Conservation (phyloP, 2,329 filamentous ascomycete species). For the Phoma sp. region DNA sequence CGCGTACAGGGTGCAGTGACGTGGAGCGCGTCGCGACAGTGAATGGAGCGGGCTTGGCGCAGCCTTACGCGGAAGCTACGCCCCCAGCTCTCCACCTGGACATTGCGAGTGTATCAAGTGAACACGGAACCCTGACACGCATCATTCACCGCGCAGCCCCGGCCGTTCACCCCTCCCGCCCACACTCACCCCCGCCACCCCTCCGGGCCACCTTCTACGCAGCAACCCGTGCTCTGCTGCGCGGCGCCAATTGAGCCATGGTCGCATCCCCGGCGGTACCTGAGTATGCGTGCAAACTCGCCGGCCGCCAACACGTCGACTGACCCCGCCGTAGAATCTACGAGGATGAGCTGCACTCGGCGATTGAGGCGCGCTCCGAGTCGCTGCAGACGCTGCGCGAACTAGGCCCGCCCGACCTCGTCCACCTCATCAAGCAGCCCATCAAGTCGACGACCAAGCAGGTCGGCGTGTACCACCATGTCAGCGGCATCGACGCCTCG, state of each 20-base stretch:
- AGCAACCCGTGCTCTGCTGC: slow-evolving; percentile 13
- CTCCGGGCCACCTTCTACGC: slow-evolving; percentile 8
- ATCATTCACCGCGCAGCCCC: slow-evolving; percentile 15
- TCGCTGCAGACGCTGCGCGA: slow-evolving; percentile 85
- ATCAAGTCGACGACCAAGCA: slow-evolving; percentile 65
- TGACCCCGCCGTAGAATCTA: slow-evolving; percentile 71
- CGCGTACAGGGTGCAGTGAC: slow-evolving; percentile 5
- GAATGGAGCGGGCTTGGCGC: slow-evolving; percentile 20
- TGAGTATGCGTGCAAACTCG: slow-evolving; percentile 47
- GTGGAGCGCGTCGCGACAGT: slow-evolving; percentile 16
- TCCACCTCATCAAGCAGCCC: slow-evolving; percentile 86
- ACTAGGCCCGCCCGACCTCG: slow-evolving; percentile 92
- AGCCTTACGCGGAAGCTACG: slow-evolving; percentile 26
- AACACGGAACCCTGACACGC: slow-evolving; percentile 25
- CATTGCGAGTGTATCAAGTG: slow-evolving; percentile 21
- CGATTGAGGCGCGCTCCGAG: slow-evolving; percentile 91
- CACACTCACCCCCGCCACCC: slow-evolving; percentile 7
- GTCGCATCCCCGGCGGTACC: slow-evolving; percentile 52
- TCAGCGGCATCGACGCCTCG: slow-evolving; percentile 94
- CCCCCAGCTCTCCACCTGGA: slow-evolving; percentile 23
- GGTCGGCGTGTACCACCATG: slow-evolving; percentile 95
- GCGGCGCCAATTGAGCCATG: slow-evolving; percentile 48
- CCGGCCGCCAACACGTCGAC: neutral
- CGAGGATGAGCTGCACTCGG: slow-evolving; percentile 90
- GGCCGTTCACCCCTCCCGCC: slow-evolving; percentile 10